These are phyloP conservation scores for Suillus tomentosus DNA, from an alignment of 768 basidiomycete species.

Conservation along the genomic window DNA sequence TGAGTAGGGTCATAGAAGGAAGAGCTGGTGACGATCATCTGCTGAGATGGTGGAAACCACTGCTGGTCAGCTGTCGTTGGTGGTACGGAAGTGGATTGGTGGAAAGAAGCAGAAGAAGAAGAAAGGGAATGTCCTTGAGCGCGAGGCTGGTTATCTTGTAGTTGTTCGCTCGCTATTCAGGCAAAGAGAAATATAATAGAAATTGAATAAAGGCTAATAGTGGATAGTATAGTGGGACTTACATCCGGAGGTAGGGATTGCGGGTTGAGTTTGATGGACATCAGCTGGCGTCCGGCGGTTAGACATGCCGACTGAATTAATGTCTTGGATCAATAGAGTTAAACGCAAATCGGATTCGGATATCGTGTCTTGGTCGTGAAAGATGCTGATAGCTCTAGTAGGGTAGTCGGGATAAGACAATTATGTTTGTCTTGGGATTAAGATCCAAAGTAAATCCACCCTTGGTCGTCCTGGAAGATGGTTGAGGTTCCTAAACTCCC, in stretches of 20 bases:
- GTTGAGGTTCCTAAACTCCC: neutral
- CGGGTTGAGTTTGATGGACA: slow-evolving; percentile 16
- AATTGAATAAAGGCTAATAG: neutral
- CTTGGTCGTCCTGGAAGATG: slow-evolving; percentile 1
- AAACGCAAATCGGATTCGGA: neutral
- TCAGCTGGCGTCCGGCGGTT: slow-evolving; percentile 24
- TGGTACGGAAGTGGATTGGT: slow-evolving; percentile 6
- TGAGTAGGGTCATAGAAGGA: slow-evolving; percentile 55
- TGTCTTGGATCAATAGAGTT: neutral
- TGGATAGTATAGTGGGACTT: slow-evolving; percentile 15
- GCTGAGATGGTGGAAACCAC: slow-evolving; percentile 10
- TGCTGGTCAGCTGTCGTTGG: neutral
- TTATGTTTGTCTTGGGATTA: neutral
- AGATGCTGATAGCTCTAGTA: neutral
- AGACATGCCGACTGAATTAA: slow-evolving; percentile 19
- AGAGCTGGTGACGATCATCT: slow-evolving; percentile 57
- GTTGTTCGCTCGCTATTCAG: slow-evolving; percentile 10
- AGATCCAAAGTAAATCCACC: slow-evolving; percentile 6
- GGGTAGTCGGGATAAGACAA: too few species aligned
- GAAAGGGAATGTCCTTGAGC: neutral
- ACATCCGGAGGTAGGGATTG: slow-evolving; percentile 28
- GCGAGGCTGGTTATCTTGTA: slow-evolving; percentile 2
- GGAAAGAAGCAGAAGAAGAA: slow-evolving; percentile 9
- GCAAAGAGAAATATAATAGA: neutral
- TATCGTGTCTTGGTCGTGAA: neutral